These are phyloP conservation scores for Thinopyrum elongatum DNA, from an alignment of 176 grass and related monocot species.

Conservation along the genomic window DNA sequence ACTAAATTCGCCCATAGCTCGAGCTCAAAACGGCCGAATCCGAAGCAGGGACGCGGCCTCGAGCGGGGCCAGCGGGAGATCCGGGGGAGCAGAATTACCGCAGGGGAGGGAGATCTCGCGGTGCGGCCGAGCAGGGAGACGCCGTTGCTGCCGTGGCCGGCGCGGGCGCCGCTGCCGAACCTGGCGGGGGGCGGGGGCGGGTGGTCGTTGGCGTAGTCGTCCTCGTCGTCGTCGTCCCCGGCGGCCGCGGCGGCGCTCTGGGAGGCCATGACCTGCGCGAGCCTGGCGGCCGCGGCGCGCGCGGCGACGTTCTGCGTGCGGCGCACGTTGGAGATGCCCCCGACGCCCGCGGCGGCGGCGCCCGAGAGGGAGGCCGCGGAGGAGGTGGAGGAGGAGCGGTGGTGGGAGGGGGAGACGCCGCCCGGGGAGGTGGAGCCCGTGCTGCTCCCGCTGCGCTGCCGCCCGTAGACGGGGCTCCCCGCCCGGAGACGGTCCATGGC, in stretches of 20 bases:
- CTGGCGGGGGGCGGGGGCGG: constrained; percentile 30
- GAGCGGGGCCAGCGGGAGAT: constrained; percentile 30
- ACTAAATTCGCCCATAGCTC: constrained; percentile 15
- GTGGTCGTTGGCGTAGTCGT: constrained; percentile 49
- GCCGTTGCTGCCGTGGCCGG: constrained; percentile 38
- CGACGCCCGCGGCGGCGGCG: not conserved
- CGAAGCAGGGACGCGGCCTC: constrained; percentile 6
- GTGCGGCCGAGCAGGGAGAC: constrained; percentile 69
- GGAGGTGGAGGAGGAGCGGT: constrained; percentile 74
- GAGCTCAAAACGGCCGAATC: not conserved
- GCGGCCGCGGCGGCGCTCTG: constrained; percentile 70
- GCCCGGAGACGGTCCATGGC: constrained; percentile 79
- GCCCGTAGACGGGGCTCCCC: constrained; percentile 85
- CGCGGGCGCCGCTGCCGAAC: constrained; percentile 39
- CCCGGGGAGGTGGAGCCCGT: constrained; percentile 83
- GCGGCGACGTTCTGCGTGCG: constrained; percentile 96
- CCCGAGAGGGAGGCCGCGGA: constrained; percentile 35
- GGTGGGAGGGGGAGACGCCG: constrained; percentile 72
- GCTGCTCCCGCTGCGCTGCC: constrained; percentile 90
- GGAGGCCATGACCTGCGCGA: constrained; percentile 97
- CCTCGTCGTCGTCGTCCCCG: constrained; percentile 81
- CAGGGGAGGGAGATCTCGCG: constrained; percentile 94
- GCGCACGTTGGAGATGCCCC: constrained; percentile 58
- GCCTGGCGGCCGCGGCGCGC: constrained; percentile 86
- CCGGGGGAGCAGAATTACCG: constrained; percentile 57